Conservation (phyloP, 805 yeast species). For the Candida wancherniae region DNA sequence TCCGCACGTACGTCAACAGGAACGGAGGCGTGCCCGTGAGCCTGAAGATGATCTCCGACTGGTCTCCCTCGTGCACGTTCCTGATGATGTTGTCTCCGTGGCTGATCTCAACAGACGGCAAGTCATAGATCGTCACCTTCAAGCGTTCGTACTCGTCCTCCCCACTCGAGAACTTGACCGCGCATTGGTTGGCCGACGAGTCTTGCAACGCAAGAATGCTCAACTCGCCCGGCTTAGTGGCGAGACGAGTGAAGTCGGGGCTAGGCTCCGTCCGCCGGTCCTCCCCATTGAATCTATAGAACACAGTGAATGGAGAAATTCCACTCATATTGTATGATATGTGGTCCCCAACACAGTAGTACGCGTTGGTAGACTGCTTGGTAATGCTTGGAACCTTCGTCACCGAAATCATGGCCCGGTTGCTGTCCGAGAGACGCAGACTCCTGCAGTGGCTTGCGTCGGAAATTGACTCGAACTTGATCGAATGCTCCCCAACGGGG, state of each 20-base stretch:
- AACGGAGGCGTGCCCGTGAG: constrained; percentile 92
- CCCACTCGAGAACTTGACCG: constrained; percentile 48
- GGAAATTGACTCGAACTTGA: constrained; percentile 51
- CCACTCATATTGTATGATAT: constrained; percentile 74
- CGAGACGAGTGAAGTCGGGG: constrained; percentile 54
- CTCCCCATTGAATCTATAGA: constrained; percentile 65
- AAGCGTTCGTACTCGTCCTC: constrained; percentile 30
- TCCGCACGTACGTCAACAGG: constrained; percentile 75
- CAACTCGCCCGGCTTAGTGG: constrained; percentile 77
- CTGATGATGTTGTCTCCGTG: constrained; percentile 73
- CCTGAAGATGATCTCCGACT: constrained; percentile 77
- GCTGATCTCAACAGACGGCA: constrained; percentile 75
- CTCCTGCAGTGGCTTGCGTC: constrained; percentile 71
- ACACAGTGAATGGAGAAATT: constrained; percentile 70
- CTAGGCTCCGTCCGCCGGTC: constrained; percentile 53
- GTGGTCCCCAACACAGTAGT: constrained; percentile 91
- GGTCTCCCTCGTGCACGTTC: constrained; percentile 92
- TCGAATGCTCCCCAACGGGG: constrained; percentile 64
- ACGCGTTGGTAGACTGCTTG: constrained; percentile 20
- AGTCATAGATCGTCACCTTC: constrained; percentile 37
- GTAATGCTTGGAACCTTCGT: constrained; percentile 73
- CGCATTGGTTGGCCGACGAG: constrained; percentile 65
- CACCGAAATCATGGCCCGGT: constrained; percentile 52
- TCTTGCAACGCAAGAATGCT: constrained; percentile 67
- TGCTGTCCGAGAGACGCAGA: constrained; percentile 29